phyloP scores from a whole-genome alignment of 805 yeast species.

The Cyberlindnera meyerae region DNA sequence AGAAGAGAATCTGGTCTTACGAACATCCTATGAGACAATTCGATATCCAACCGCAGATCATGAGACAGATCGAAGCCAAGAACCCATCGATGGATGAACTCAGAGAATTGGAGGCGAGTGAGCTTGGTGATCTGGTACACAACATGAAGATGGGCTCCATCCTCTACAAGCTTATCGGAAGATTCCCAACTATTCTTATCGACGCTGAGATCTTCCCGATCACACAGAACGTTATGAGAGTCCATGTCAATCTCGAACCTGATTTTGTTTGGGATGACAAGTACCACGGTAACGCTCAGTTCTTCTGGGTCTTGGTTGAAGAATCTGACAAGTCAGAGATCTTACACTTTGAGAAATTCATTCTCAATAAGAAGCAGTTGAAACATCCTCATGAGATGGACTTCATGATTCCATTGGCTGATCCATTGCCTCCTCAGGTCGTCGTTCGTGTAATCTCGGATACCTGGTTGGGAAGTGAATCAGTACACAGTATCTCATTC shows the following conservation, averaged over 20 bases:
- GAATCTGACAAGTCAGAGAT: slow-evolving; percentile 71
- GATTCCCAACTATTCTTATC: slow-evolving; percentile 72
- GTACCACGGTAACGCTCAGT: slow-evolving; percentile 77
- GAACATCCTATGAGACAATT: slow-evolving; percentile 89
- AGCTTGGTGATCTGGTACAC: slow-evolving; percentile 87
- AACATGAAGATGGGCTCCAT: slow-evolving; percentile 68
- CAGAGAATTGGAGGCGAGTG: slow-evolving; percentile 67
- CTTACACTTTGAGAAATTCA: slow-evolving; percentile 76
- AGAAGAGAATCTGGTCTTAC: slow-evolving; percentile 80
- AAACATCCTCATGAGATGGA: slow-evolving; percentile 65
- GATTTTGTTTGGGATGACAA: slow-evolving; percentile 84
- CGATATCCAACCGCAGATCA: slow-evolving; percentile 64
- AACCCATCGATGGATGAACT: slow-evolving; percentile 66
- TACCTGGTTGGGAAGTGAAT: slow-evolving; percentile 83
- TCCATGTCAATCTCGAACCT: slow-evolving; percentile 64
- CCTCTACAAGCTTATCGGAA: slow-evolving; percentile 53
- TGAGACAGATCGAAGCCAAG: slow-evolving; percentile 56
- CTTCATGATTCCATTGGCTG: slow-evolving; percentile 86
- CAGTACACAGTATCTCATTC: slow-evolving; percentile 72
- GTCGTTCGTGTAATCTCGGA: slow-evolving; percentile 78
- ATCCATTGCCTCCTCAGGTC: slow-evolving; percentile 87
- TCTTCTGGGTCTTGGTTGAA: slow-evolving; percentile 91
- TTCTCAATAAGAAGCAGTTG: slow-evolving; percentile 56
- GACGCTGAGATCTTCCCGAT: slow-evolving; percentile 86
- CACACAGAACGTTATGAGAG: slow-evolving; percentile 78